phyloP scores from a whole-genome alignment of 1,139 yeast genomes.

The Tardiomyces blankii region DNA sequence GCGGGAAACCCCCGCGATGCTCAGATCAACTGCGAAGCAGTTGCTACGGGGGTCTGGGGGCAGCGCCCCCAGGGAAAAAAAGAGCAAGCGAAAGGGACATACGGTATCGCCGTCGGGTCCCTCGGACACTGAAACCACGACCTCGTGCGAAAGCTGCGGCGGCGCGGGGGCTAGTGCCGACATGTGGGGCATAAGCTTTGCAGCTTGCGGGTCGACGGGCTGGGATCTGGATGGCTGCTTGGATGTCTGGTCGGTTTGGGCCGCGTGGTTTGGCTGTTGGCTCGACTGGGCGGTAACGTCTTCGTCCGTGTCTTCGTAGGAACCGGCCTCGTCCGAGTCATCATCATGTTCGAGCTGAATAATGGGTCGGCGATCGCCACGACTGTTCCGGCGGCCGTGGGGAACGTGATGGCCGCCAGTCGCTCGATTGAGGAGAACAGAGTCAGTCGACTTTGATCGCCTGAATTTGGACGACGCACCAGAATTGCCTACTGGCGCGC shows the following conservation, averaged over 20 bases:
- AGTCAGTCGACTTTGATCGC: neutral
- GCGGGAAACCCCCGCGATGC: no score
- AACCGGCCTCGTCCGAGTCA: constrained; percentile 29
- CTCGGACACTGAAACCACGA: constrained; percentile 4
- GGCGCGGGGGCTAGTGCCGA: constrained; percentile 3
- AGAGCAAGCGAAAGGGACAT: neutral
- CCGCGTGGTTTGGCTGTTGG: constrained; percentile 1
- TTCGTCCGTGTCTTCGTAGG: constrained; percentile 25
- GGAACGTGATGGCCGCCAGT: neutral
- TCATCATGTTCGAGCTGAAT: constrained; percentile 23
- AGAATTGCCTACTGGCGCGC: neutral
- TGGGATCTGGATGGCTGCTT: neutral
- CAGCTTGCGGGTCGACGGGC: constrained; percentile 9
- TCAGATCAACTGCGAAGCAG: no score
- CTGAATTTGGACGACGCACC: neutral
- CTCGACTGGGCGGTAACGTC: constrained; percentile 13
- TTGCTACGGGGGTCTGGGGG: neutral
- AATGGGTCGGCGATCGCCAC: constrained; percentile 17
- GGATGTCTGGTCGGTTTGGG: neutral
- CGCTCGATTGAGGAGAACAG: neutral
- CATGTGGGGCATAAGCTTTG: constrained; percentile 10
- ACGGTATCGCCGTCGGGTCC: constrained; percentile 8
- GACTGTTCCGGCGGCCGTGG: constrained; percentile 11
- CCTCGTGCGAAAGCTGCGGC: constrained; percentile 3
- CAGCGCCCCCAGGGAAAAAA: neutral